Evolutionary conservation across 1,284 basidiomycete genomes (phyloP).

Genomic region (Agaricales sp.): DNA sequence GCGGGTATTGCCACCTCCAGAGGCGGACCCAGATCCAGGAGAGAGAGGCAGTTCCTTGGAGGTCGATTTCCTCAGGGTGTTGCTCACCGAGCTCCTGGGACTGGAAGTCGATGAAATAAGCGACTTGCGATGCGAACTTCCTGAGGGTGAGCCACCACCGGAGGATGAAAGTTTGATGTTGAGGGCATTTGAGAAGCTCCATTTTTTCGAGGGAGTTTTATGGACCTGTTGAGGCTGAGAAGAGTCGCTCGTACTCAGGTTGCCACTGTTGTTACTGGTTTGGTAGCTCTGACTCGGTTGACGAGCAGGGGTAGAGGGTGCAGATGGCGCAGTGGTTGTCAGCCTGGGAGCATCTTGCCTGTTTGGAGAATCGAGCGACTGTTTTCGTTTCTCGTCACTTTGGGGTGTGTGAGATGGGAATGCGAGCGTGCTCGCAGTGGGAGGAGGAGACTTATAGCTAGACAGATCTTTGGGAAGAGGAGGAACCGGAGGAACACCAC

Average conservation of each 20-base stretch:
- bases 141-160: neutral
- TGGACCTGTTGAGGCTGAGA: conserved; percentile 33
- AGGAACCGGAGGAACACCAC: conserved; percentile 74
- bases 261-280: conserved; percentile 8
- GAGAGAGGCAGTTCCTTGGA: conserved; percentile 53
- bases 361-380: neutral
- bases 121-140: conserved; percentile 30
- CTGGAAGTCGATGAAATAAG: conserved; percentile 46
- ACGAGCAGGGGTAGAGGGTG: neutral
- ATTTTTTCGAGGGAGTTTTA: conserved; percentile 85
- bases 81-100: conserved; percentile 52
- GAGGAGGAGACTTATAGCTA: conserved; percentile 60
- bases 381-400: conserved; percentile 27
- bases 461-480: conserved; percentile 90
- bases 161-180: conserved; percentile 70
- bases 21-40: conserved; percentile 21
- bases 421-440: conserved; percentile 37
- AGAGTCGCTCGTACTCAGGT: conserved; percentile 11
- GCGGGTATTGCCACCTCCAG: conserved; percentile 22
- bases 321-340: neutral
- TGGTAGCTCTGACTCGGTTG: neutral
- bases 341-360: neutral
- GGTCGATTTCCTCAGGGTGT: conserved; percentile 43
- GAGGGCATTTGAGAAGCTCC: conserved; percentile 90
- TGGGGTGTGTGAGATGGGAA: conserved; percentile 30